Evolutionary conservation across 441 rosid genomes (phyloP), one percentile per base, ranked within the genome.

Genomic region (Eruca vesicaria): DNA sequence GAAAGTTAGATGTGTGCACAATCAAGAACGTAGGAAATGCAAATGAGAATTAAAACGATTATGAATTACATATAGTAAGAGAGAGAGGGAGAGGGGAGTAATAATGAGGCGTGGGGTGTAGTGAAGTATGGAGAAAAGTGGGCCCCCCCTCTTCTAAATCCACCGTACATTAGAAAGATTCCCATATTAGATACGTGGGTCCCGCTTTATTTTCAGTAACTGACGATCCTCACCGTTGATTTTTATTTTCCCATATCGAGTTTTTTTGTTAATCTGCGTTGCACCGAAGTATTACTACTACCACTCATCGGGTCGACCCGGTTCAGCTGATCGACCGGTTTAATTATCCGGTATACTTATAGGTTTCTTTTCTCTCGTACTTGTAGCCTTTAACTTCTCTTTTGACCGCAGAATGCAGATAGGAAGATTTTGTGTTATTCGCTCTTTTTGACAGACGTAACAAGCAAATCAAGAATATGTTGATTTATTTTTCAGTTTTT

Each of bases 171-270:
- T 36, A 68, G 71, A 79, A 78, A 74, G 78, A 74, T 73, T 79
- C 78, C 72, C 58, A 16, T 56, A 53, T 53, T 52, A 66, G 77
- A 72, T 72, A 73, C 53, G 19, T 73, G 57, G 78, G 75, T 61
- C 81, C 77, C 66, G 33, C 60, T 8, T 1, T 0, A 6, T 65
- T 60, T 31, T 9, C 77, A 63, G 68, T 36, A 77, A 74, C 82
- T 61, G 82, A 77, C 79, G 78, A 77, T 61, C 63, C 48, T 76
- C 82, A 69, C 83, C 88, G 83, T 84, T 81, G 33, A 62, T 38
- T 66, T 9, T 38, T 81, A 9, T 69, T 55, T 81, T 82, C 10
- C 55, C 57, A 6, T 7, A 12, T 75, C 55, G 55, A 48, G 55
- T 16, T 0, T 4, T 48, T 38, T 35, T 41, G 11, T 26, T 28